Evolutionary conservation across 2,329 filamentous ascomycete genomes (phyloP).

Genomic region (Microcyclospora tardicrescens): DNA sequence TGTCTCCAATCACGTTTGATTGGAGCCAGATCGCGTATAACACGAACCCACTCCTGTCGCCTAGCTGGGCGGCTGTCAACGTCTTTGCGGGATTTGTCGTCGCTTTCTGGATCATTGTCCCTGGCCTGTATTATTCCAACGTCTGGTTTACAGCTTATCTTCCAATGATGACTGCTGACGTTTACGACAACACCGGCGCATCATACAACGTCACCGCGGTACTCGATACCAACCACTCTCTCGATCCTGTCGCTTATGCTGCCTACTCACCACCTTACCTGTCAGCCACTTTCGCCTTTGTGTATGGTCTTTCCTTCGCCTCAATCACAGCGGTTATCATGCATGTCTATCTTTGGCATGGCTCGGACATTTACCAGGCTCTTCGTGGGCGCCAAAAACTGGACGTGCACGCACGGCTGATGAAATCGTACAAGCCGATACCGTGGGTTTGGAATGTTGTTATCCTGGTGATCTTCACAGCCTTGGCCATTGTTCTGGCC

Average conservation of each 20-base stretch:
- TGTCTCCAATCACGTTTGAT: slow-evolving; percentile 78
- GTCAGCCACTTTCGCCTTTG: slow-evolving; percentile 25
- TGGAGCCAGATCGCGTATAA: slow-evolving; percentile 86
- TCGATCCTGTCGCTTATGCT: slow-evolving; percentile 19
- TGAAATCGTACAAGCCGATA: slow-evolving; percentile 70
- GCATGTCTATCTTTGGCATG: slow-evolving; percentile 24
- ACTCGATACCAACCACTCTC: slow-evolving; percentile 35
- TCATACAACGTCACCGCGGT: slow-evolving; percentile 74
- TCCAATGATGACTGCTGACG: slow-evolving; percentile 70
- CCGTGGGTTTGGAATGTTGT: slow-evolving; percentile 53
- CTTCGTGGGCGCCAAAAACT: slow-evolving; percentile 15
- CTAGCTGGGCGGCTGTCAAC: slow-evolving; percentile 28
- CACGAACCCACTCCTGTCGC: slow-evolving; percentile 47
- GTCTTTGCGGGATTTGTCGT: slow-evolving; percentile 32
- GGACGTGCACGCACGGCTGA: slow-evolving; percentile 56
- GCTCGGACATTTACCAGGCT: slow-evolving; percentile 21
- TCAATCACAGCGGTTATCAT: slow-evolving; percentile 25
- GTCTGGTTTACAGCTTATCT: slow-evolving; percentile 65
- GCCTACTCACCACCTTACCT: slow-evolving; percentile 32
- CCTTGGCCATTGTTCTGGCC: slow-evolving; percentile 15
- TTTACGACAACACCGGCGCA: slow-evolving; percentile 73
- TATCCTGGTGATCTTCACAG: slow-evolving; percentile 14
- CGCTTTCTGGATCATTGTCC: slow-evolving; percentile 28
- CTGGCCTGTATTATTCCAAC: slow-evolving; percentile 42
- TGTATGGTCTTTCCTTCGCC: slow-evolving; percentile 27